Conservation (phyloP, 768 basidiomycete species). For the Russula ochroleuca region DNA sequence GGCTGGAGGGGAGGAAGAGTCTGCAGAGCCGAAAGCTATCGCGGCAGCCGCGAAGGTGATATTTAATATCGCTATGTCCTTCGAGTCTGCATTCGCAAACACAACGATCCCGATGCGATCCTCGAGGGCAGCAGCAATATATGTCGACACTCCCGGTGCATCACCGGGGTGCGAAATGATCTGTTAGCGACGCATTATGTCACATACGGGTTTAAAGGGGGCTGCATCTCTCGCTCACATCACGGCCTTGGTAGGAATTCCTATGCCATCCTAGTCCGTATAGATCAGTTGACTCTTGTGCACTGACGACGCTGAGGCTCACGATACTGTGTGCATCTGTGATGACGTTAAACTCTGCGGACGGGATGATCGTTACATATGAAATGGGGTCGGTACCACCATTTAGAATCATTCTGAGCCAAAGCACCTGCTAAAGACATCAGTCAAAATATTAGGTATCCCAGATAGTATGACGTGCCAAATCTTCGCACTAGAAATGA, state of each 20-base stretch:
- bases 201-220: background rate
- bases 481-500: slow-evolving; percentile 43
- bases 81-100: slow-evolving; percentile 32
- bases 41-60: background rate
- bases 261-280: slow-evolving; percentile 47
- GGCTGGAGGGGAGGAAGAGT: background rate
- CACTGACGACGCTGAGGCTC: slow-evolving; percentile 10
- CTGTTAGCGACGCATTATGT: slow-evolving; percentile 28
- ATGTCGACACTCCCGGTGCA: slow-evolving; percentile 37
- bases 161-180: slow-evolving; percentile 35
- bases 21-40: background rate
- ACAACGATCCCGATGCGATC: slow-evolving; percentile 37
- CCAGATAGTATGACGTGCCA: slow-evolving; percentile 35
- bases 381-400: slow-evolving; percentile 34
- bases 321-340: slow-evolving; percentile 35
- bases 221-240: slow-evolving; percentile 35
- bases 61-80: background rate
- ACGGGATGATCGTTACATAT: slow-evolving; percentile 36
- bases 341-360: slow-evolving; percentile 31
- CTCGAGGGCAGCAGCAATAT: slow-evolving; percentile 36
- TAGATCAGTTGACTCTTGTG: slow-evolving; percentile 23
- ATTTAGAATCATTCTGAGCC: slow-evolving; percentile 39
- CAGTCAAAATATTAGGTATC: background rate
- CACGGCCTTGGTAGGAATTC: slow-evolving; percentile 39
- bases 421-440: slow-evolving; percentile 35